A percentile compares a stretch with the other conserved stretches of the same genome.
Evolutionary conservation across 2,329 filamentous ascomycete genomes (phyloP).

Genomic region (Microdochium nivale): DNA sequence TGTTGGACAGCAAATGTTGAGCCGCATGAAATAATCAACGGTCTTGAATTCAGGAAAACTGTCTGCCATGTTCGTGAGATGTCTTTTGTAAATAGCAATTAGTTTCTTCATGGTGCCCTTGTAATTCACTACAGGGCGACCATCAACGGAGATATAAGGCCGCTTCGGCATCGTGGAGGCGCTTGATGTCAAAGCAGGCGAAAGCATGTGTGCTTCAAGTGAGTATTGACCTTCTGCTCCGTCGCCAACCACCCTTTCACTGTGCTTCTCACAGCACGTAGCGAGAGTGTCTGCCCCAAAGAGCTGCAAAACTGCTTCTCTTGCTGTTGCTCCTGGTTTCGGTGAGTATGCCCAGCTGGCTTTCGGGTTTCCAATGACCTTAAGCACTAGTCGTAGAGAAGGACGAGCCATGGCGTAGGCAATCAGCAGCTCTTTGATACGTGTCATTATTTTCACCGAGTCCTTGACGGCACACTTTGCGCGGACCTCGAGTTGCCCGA

Average conservation of each 20-base stretch:
- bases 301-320: conserved; percentile 53
- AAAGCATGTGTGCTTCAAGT: conserved; percentile 50
- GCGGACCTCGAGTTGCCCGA: conserved; percentile 54
- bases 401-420: conserved; percentile 60
- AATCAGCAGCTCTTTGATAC: conserved; percentile 51
- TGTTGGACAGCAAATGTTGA: conserved; percentile 54
- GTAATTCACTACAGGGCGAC: conserved; percentile 49
- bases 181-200: conserved; percentile 31
- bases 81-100: conserved; percentile 39
- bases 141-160: conserved; percentile 60
- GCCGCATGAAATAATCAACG: conserved; percentile 50
- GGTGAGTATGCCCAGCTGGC: conserved; percentile 57
- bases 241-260: background rate
- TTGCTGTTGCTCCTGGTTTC: conserved; percentile 33
- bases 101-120: conserved; percentile 54
- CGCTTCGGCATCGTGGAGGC: conserved; percentile 34
- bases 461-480: conserved; percentile 49
- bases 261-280: conserved; percentile 38
- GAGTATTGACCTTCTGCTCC: conserved; percentile 23
- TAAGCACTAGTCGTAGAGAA: conserved; percentile 50
- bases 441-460: conserved; percentile 44
- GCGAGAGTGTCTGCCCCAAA: conserved; percentile 48
- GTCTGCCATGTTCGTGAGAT: conserved; percentile 26
- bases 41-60: conserved; percentile 16
- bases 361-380: conserved; percentile 43